Base-by-base conservation (phyloP, 2,329 filamentous ascomycete species). In the Paecilomyces dactylethromorphus region DNA sequence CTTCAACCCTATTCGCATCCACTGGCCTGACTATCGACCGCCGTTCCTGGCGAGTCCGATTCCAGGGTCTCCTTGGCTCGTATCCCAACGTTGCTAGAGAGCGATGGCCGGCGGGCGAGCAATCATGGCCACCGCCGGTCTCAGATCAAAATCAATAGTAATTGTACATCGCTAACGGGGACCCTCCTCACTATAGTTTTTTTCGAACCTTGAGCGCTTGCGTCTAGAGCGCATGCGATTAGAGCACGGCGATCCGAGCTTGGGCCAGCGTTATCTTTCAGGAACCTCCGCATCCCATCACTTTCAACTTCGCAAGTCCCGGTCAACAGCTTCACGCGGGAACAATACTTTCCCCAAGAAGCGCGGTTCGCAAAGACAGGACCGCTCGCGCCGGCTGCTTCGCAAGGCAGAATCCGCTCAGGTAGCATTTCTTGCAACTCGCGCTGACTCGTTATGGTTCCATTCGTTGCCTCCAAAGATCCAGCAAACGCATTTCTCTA, bases 401-500 rank as follows among this genome's bases (percentile, higher is more conserved):
- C 66, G 71, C 59, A 77, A 78, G 64, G 65, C 66, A 59, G 63
- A 72, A 22, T 72, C 70, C 63, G 69, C 67, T 64, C 67, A 74
- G 74, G 62, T 74, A 39, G 66, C 69, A 55, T 73, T 72, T 60
- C 63, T 74, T 54, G 66, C 77, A 59, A 77, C 81, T 57, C 80
- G 81, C 58, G 79, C 81, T 31, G 85, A 90, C 65, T 83, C 83
- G 57, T 80, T 84, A 62, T 91, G 89, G 79, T 92, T 87, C 70
- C 79, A 87, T 56, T 84, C 81, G 22, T 79, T 92, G 50, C 89
- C 90, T 21, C 84, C 89, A 62, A 91, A 91, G 73, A 82, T 91
- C 63, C 86, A 85, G 68, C 84, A 85, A 63, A 85, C 84, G 63
- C 84, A 89, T 62, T 88, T 92, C 71, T 87, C 87, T 24, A 80